phyloP scores from a whole-genome alignment of 106 monocot genomes.

The Acorus gramineus region DNA sequence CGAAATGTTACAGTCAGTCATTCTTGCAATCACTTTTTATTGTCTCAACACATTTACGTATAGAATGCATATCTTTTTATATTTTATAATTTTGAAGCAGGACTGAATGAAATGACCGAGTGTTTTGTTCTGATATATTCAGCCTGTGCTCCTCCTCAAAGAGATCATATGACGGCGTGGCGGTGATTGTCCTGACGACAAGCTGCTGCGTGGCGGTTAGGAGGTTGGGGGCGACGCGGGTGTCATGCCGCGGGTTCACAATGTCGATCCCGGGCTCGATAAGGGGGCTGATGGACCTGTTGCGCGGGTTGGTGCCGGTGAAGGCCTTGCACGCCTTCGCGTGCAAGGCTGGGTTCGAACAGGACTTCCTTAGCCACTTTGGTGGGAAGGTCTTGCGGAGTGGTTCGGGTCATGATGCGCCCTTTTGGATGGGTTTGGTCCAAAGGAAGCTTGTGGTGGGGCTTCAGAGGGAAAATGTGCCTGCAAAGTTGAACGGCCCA shows the following conservation, averaged over 20 bases:
- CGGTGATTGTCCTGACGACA: constrained; percentile 6
- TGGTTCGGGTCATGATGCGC: constrained; percentile 2
- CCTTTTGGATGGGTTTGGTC: constrained; percentile 17
- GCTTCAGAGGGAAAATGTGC: constrained; percentile 8
- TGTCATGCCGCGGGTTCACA: constrained; percentile 5
- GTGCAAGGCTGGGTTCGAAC: constrained; percentile 10
- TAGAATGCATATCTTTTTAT: too few species aligned
- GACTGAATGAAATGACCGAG: too few species aligned
- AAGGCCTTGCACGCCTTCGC: constrained; percentile 1
- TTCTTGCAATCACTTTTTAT: too few species aligned
- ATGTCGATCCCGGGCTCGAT: constrained; percentile 1
- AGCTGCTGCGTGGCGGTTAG: constrained; percentile 9
- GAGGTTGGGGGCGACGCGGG: neutral
- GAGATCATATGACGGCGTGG: neutral
- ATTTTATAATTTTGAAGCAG: too few species aligned
- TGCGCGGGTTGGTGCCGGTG: constrained; percentile 4
- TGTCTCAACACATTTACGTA: too few species aligned
- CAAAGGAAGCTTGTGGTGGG: constrained; percentile 18
- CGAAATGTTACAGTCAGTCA: too few species aligned
- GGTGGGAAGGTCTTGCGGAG: constrained; percentile 10
- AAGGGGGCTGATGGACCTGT: constrained; percentile 5
- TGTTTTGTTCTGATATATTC: constrained; percentile 3
- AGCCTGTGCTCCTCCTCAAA: neutral
- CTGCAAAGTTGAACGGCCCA: neutral
- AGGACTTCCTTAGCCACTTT: constrained; percentile 15